phyloP scores from a whole-genome alignment of 2,329 filamentous ascomycete species.

The Fusarium sp. region DNA sequence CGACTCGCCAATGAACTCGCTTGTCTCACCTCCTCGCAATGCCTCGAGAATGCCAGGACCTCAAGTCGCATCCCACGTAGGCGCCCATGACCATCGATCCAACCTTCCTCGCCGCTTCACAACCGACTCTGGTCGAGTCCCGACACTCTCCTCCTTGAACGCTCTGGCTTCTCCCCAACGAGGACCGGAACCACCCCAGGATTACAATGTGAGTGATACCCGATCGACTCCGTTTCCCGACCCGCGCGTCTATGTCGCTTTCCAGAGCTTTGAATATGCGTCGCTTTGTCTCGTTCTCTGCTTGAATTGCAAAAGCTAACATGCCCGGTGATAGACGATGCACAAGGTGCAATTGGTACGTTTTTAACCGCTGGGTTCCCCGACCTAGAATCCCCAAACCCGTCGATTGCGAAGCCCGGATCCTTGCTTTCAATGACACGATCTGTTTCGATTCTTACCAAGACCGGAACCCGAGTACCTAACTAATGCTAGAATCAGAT shows the following conservation, averaged over 20 bases:
- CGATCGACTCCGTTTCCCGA: constrained; percentile 13
- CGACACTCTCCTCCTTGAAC: constrained; percentile 73
- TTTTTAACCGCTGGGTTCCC: constrained; percentile 32
- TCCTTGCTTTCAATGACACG: constrained; percentile 11
- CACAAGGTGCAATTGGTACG: constrained; percentile 86
- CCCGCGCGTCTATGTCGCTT: background rate
- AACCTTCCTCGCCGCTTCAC: constrained; percentile 93
- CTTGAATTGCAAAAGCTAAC: constrained; percentile 41
- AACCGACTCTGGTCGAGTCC: constrained; percentile 88
- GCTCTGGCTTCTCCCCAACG: constrained; percentile 67
- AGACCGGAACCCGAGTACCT: constrained; percentile 2
- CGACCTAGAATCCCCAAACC: constrained; percentile 5
- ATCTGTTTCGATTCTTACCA: constrained; percentile 7
- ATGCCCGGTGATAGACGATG: constrained; percentile 65
- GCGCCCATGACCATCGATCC: constrained; percentile 79
- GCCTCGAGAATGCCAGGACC: constrained; percentile 74
- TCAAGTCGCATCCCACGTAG: constrained; percentile 54
- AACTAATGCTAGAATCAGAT: constrained; percentile 73
- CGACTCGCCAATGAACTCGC: constrained; percentile 81
- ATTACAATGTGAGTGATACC: constrained; percentile 61
- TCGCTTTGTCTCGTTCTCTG: background rate
- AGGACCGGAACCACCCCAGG: constrained; percentile 63
- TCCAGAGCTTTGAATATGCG: constrained; percentile 31
- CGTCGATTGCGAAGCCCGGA: constrained; percentile 3
- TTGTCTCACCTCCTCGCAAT: constrained; percentile 82